Percentiles rank a stretch among this genome's conserved stretches.
phyloP scores from a whole-genome alignment of 495 filamentous ascomycete genomes.

The Hyphodiscus hymeniophilus region DNA sequence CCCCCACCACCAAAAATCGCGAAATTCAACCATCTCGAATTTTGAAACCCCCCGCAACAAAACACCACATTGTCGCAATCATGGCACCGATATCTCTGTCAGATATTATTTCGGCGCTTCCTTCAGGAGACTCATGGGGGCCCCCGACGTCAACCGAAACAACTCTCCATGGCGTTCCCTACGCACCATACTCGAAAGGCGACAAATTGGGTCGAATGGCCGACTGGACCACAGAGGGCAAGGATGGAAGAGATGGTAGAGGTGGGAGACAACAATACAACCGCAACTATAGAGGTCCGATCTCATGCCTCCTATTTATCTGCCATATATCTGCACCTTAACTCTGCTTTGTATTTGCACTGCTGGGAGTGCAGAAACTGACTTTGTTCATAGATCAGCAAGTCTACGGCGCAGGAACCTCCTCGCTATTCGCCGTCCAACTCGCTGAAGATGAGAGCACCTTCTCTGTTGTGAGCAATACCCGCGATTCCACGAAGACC shows the following conservation, averaged over 20 bases:
- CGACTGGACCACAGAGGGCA: conserved; percentile 93
- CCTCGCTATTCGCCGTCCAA: conserved; percentile 80
- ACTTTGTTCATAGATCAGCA: conserved; percentile 66
- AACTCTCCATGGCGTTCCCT: conserved; percentile 87
- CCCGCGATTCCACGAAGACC: conserved; percentile 69
- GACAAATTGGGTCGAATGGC: conserved; percentile 99
- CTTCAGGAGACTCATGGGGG: conserved; percentile 70
- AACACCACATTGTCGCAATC: conserved; percentile 8
- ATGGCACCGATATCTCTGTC: conserved; percentile 32
- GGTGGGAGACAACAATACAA: conserved; percentile 82
- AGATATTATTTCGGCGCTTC: conserved; percentile 49
- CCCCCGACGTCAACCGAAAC: conserved; percentile 73
- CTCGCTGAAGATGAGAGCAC: conserved; percentile 90
- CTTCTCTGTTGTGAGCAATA: conserved; percentile 97
- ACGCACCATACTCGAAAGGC: conserved; percentile 95
- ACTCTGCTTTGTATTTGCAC: neutral
- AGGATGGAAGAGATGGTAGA: conserved; percentile 68
- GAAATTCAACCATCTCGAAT: neutral
- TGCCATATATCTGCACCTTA: conserved; percentile 8
- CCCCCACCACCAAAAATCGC: neutral
- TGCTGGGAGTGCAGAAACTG: conserved; percentile 3
- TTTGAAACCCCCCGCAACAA: neutral
- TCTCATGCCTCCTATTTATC: conserved; percentile 13
- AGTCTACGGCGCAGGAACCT: conserved; percentile 86
- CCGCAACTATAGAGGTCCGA: conserved; percentile 79